A percentile compares a stretch with the other conserved stretches of the same genome.
phyloP scores from a whole-genome alignment of 2,329 filamentous ascomycete genomes.

The Monosporascus cannonballus region DNA sequence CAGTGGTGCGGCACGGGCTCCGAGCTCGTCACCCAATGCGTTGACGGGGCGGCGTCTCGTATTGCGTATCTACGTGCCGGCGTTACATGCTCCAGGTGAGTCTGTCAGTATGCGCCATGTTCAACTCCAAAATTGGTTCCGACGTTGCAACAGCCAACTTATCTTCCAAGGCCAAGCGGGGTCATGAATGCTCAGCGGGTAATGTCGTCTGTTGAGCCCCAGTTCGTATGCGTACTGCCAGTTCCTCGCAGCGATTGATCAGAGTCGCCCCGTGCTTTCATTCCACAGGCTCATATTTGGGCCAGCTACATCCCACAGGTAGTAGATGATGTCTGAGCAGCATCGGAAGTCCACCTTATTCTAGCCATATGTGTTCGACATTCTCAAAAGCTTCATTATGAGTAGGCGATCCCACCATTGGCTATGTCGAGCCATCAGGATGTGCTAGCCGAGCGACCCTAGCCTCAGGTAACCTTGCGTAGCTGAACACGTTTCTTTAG shows the following conservation, averaged over 20 bases:
- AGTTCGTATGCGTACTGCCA: not conserved
- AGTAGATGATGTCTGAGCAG: not conserved
- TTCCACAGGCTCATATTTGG: not conserved
- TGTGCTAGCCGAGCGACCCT: too few relatives aligned
- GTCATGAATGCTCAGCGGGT: too few relatives aligned
- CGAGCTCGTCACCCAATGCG: not conserved
- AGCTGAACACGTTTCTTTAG: too few relatives aligned
- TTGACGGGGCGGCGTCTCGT: not conserved
- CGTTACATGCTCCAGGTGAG: not conserved
- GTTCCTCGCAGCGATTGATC: not conserved
- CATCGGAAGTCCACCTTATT: not conserved
- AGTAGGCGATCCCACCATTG: too few relatives aligned
- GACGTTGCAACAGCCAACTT: not conserved
- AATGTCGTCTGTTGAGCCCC: not conserved
- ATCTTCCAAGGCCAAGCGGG: not conserved
- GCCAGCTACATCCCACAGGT: not conserved
- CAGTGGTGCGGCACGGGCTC: not conserved
- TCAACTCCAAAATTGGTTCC: not conserved
- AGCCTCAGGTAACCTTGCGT: too few relatives aligned
- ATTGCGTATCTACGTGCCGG: not conserved
- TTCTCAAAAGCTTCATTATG: too few relatives aligned
- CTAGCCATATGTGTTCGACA: not conserved
- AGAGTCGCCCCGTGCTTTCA: not conserved
- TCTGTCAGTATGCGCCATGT: not conserved
- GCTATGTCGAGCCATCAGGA: too few relatives aligned